phyloP scores from a whole-genome alignment of 805 yeast species.

The Brettanomyces bruxellensis region DNA sequence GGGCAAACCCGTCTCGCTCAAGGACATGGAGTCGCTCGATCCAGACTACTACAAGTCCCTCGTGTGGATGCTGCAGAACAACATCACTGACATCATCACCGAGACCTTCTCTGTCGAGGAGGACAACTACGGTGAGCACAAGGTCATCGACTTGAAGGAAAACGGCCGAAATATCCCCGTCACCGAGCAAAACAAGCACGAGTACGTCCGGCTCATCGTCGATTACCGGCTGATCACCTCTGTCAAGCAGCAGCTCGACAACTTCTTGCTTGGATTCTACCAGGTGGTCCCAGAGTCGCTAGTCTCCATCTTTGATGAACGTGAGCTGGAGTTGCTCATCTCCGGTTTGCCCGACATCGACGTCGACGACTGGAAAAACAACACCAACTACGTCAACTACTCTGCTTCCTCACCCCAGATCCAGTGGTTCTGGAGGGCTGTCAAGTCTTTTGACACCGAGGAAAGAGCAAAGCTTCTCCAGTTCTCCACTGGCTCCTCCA shows the following conservation, averaged over 20 bases:
- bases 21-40: slow-evolving; percentile 92
- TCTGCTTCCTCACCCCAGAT: slow-evolving; percentile 77
- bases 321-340: slow-evolving; percentile 84
- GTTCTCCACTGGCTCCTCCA: slow-evolving; percentile 94
- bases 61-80: slow-evolving; percentile 94
- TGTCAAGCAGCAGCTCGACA: slow-evolving; percentile 80
- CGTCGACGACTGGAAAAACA: slow-evolving; percentile 91
- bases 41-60: slow-evolving; percentile 86
- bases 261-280: slow-evolving; percentile 79
- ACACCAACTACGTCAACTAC: slow-evolving; percentile 75
- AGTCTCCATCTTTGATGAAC: slow-evolving; percentile 86
- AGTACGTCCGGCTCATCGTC: slow-evolving; percentile 77
- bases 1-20: slow-evolving; percentile 70
- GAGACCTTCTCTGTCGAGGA: slow-evolving; percentile 92
- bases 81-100: slow-evolving; percentile 88
- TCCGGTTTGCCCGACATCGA: slow-evolving; percentile 96
- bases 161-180: slow-evolving; percentile 79
- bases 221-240: slow-evolving; percentile 79
- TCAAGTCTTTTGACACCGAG: slow-evolving; percentile 85
- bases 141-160: slow-evolving; percentile 71
- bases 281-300: slow-evolving; percentile 80
- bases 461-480: slow-evolving; percentile 91
- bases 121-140: slow-evolving; percentile 88
- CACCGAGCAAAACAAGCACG: slow-evolving; percentile 83
- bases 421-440: slow-evolving; percentile 98